Evolutionary conservation across 257 asterid genomes (phyloP), one percentile per base, ranked within the genome.

Genomic region (Nicotiana otophora): DNA sequence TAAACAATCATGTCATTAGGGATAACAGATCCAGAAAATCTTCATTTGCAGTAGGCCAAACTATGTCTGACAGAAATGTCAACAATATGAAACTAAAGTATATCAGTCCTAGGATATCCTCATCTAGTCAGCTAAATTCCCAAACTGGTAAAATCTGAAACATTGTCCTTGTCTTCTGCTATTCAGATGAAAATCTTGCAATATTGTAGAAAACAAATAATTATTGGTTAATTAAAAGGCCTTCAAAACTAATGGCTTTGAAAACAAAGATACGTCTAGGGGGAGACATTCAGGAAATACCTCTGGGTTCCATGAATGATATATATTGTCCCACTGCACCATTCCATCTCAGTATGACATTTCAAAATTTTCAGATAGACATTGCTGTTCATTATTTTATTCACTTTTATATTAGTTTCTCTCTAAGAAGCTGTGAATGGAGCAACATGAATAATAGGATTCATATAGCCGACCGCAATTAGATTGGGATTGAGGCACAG

Each of bases 1-100:
- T 87, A 69, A 72, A 74, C 74, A 83, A 84, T 74, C 82, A 83
- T 42, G 63, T 78, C 54, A 85, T 30, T 76, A 64, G 30, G 20
- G n/a, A 81, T 7, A 12, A 53, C 46, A 67, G 65, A 78, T 34
- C 28, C 53, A 20, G 53, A 58, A 46, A 81, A 81, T n/a, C 55
- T 80, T 51, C 57, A 33, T 81, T 75, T 72, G 63, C 23, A 51
- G 63, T 20, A 48, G 26, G 26, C 2, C 46, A 75, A 75, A 75
- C 80, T 51, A 75, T 48, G 80, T 51, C 30, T 51, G 63, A 55
- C 46, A 74, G 3, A 72, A 46, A 4, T 23, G 79, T 20, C n/a
- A 54, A 82, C 54, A 3, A 34, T 46, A 33, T 74, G 62, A 42
- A 72, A 42, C 28, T 72, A 16, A 14, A 74, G 80, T 23, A 74